Base-by-base conservation (phyloP, 1,284 basidiomycete genomes). In the Inonotus obliquus region DNA sequence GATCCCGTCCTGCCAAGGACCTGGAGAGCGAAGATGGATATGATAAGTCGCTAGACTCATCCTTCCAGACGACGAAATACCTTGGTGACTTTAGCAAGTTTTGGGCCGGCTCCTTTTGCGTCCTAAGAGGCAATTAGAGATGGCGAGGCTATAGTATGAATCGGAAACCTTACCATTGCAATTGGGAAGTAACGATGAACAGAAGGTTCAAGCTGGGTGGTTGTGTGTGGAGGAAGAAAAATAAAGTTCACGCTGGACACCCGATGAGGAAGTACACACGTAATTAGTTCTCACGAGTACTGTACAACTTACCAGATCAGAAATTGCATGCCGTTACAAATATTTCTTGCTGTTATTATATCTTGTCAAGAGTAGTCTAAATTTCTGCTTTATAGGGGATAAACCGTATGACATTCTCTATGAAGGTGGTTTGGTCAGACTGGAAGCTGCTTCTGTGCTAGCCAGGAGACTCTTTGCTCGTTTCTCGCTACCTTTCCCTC, bases 1-100 rank as follows among this genome's bases (percentile, higher is more conserved):
- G 96, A 98, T 68, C 97, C 97, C 74, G 97, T 99, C 73, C 97
- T 89, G 76, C 97, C 97, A 73, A 99, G 89, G 76, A 98, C 94
- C 93, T 97, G 67, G 51, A 47, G 66, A 62, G 21, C 32, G 32
- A 32, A 32, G 32, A 32, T n/a, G n/a, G n/a, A n/a, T n/a, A n/a
- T n/a, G 23, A 17, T 14, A 54, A 48, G 19, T 27, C 29, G 51
- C 60, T 48, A 57, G 54, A 21, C 51, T 38, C 32, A 45, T 13
- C 48, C 37, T 7, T n/a, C 10, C 2, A 44, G 61, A 61, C 27
- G 17, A 57, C 45, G 49, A 49, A 53, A 21, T 69, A 94, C 93
- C 91, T 94, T 96, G 81, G 92, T 87, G 70, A 98, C 95, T 82
- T 91, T 93, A 69, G 94, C 95, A 74, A 97, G 92, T 79, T 96